Conservation (phyloP, 1,284 basidiomycete species). For the Serendipita sp. region DNA sequence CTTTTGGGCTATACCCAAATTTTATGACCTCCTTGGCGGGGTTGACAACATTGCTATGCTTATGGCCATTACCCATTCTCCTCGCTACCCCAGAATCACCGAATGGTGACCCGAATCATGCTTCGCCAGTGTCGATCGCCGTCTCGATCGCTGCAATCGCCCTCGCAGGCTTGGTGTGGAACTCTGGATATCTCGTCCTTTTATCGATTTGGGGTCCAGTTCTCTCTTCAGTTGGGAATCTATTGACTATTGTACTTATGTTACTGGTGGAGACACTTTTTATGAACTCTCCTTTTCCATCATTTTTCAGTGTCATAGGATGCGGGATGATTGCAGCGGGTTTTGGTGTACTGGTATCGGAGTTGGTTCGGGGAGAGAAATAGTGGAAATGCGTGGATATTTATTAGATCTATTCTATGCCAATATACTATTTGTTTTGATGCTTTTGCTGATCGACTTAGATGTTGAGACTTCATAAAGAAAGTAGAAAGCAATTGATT, state of each 20-base stretch:
- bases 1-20: constrained; percentile 70
- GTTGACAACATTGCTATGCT: constrained; percentile 40
- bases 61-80: constrained; percentile 49
- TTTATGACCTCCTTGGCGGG: constrained; percentile 56
- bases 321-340: constrained; percentile 55
- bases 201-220: constrained; percentile 74
- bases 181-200: constrained; percentile 65
- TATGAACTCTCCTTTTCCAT: constrained; percentile 43
- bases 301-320: constrained; percentile 49
- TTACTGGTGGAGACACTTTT: constrained; percentile 57
- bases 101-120: constrained; percentile 46
- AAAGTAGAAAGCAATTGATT: no score
- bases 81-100: constrained; percentile 49
- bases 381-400: no score
- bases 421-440: no score
- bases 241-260: constrained; percentile 73
- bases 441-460: no score
- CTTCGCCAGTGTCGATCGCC: constrained; percentile 29
- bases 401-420: no score
- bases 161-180: constrained; percentile 54
- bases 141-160: constrained; percentile 48
- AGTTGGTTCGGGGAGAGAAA: constrained; percentile 17
- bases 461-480: no score
- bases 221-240: constrained; percentile 65
- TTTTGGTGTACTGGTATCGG: constrained; percentile 58